Evolutionary conservation across 2,329 filamentous ascomycete species (phyloP).

Genomic region (Cercospora sojina): DNA sequence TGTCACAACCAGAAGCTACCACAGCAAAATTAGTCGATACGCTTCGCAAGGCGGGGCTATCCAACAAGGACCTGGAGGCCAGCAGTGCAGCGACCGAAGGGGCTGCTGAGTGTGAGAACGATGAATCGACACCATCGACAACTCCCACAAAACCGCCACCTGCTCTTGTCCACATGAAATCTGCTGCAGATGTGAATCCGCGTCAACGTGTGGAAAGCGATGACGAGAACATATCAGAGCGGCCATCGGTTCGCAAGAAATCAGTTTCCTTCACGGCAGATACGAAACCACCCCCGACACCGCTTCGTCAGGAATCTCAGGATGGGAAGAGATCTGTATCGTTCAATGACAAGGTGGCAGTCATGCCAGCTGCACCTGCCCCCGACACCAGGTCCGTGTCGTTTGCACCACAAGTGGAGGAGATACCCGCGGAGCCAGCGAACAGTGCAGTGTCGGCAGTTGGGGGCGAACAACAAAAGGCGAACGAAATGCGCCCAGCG

Average conservation of each 20-base stretch:
- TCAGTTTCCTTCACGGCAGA: conserved; percentile 64
- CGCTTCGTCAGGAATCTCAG: conserved; percentile 33
- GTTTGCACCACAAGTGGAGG: conserved; percentile 36
- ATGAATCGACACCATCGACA: background rate
- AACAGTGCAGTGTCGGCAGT: background rate
- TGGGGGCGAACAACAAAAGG: background rate
- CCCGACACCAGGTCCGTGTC: conserved; percentile 37
- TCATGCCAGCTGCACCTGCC: conserved; percentile 37
- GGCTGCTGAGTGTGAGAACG: conserved; percentile 18
- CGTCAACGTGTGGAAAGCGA: conserved; percentile 6
- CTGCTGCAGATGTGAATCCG: conserved; percentile 11
- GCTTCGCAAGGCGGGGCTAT: conserved; percentile 72
- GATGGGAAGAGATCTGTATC: conserved; percentile 38
- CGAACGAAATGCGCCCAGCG: background rate
- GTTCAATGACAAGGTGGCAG: conserved; percentile 39
- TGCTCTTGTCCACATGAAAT: conserved; percentile 21
- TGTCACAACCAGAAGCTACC: conserved; percentile 61
- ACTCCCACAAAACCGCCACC: conserved; percentile 12
- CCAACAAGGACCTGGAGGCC: conserved; percentile 31
- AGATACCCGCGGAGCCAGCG: conserved; percentile 32
- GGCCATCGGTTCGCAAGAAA: conserved; percentile 46
- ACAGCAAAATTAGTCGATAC: conserved; percentile 68
- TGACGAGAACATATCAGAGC: conserved; percentile 8
- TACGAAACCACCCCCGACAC: conserved; percentile 51
- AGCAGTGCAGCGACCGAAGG: background rate